phyloP scores from a whole-genome alignment of 768 basidiomycete genomes.

The Suillus cothurnatus region DNA sequence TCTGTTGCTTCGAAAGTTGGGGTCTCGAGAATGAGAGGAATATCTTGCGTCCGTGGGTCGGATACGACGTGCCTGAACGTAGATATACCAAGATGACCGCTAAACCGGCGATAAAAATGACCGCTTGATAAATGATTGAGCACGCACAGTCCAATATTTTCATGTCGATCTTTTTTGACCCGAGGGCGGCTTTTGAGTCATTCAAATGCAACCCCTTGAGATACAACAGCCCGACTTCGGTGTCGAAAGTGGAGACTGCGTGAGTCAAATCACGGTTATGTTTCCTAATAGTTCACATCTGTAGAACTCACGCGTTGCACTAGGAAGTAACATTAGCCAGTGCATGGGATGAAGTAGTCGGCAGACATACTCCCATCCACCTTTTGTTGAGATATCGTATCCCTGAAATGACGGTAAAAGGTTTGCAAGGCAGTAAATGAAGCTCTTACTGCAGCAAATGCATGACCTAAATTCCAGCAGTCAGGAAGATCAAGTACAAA shows the following conservation, averaged over 20 bases:
- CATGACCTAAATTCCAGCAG: constrained; percentile 53
- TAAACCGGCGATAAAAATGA: constrained; percentile 24
- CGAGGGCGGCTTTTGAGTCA: constrained; percentile 69
- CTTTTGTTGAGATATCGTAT: constrained; percentile 75
- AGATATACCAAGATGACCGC: constrained; percentile 65
- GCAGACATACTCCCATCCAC: constrained; percentile 67
- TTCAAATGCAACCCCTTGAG: constrained; percentile 86
- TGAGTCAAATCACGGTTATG: background rate
- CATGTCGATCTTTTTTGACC: constrained; percentile 78
- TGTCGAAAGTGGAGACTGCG: constrained; percentile 65
- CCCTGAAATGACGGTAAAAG: constrained; percentile 46
- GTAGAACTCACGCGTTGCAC: constrained; percentile 27
- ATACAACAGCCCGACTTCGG: constrained; percentile 69
- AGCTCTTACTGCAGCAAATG: constrained; percentile 68
- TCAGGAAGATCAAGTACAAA: background rate
- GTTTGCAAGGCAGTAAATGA: background rate
- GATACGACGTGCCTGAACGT: constrained; percentile 68
- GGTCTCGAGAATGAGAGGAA: constrained; percentile 85
- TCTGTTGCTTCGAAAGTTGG: constrained; percentile 67
- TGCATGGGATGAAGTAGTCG: background rate
- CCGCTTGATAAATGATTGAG: background rate
- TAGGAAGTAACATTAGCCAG: constrained; percentile 8
- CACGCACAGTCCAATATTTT: constrained; percentile 81
- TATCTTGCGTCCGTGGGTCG: constrained; percentile 64
- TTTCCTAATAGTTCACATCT: background rate